Base-by-base conservation (phyloP, 768 basidiomycete genomes). In the Psilocybe cubensis region DNA sequence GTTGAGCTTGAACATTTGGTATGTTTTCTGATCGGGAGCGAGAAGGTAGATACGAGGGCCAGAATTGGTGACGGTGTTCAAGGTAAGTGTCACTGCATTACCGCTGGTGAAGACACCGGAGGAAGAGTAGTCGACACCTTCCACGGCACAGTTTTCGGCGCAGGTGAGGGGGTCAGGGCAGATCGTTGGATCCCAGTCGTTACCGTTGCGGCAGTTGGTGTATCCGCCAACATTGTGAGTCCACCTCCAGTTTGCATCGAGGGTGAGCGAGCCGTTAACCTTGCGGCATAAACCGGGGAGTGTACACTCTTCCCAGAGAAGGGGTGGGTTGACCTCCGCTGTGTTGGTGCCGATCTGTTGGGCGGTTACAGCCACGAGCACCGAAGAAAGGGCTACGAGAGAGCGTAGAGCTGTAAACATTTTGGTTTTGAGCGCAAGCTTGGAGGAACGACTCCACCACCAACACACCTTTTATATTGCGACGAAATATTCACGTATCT, bases 241-340 rank as follows among this genome's bases (percentile, higher is more conserved):
- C 79, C 79, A 82, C 48, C 81, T 76, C 78, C 78, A 83, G 73
- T 82, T 81, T 55, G 78, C 60, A 65, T 82, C 81, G 69, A 83
- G 71, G 7, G 76, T 75, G 63, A 81, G 68, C 33, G 58, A 56
- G 40, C 64, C 58, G n/a, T 56, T 54, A 51, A 67, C 64, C 18
- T 68, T 68, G 21, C 66, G 70, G 66, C 76, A 77, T 21, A 68
- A 55, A 54, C 77, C 77, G 33, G 65, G 62, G 18, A 68, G 58
- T 7, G 75, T 73, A 63, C 80, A 82, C 59, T 72, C 67, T 55
- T 75, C 68, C 67, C 71, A 72, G 27, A 74, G 66, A 38, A 83
- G 68, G 18, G 68, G 42, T 12, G 81, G 81, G 64, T 82, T 79
- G 55, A 59, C 70, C 64, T 83, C 81, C 9, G 81, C 69, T 1